Base-by-base conservation (phyloP, 2,329 filamentous ascomycete species). In the Microcyclospora tardicrescens region DNA sequence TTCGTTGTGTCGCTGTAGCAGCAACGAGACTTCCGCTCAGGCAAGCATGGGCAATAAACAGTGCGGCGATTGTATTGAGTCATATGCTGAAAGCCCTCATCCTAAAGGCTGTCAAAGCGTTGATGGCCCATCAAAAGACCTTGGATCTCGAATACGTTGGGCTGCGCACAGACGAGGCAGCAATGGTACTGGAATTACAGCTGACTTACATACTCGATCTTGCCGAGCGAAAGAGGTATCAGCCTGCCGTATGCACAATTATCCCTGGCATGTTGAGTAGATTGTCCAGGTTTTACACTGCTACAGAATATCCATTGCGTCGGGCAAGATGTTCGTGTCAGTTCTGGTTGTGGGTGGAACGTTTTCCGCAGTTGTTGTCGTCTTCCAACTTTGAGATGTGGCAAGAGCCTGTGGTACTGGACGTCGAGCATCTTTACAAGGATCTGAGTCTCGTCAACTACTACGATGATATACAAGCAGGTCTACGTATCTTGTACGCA, bases 1-100 rank as follows among this genome's bases (percentile, higher is more conserved):
- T 83, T 16, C 56, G 64, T n/a, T 55, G 60, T 1, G 66, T 83
- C n/a, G 69, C 71, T 0, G 49, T 62, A 5, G 58, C 61, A 2
- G 63, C 80, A 5, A 56, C 65, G 1, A 67, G 58, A 1, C 61
- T 66, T 34, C 66, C 79, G 0, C 62, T 50, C 10, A 19, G 35
- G 3, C 32, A 39, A 28, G 46, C 45, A 12, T 57, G 51, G 50
- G 36, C 42, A 16, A 35, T 37, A 11, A 50, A 48, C n/a, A 34
- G 34, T 11, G 30, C 34, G 11, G 44, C 45, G 2, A 36, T 54
- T 10, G 39, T 44, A 8, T 33, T 57, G 4, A 42, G 44, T 16
- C 40, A 49, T 39, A 36, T 52, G 9, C 32, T 57, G 8, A 50
- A 46, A 27, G 42, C 46, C 11, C 16, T 53, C 8, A 28, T 49